These are phyloP conservation scores for Suhomyces guaymorum DNA, from an alignment of 1,139 yeast genomes.

Conservation along the genomic window DNA sequence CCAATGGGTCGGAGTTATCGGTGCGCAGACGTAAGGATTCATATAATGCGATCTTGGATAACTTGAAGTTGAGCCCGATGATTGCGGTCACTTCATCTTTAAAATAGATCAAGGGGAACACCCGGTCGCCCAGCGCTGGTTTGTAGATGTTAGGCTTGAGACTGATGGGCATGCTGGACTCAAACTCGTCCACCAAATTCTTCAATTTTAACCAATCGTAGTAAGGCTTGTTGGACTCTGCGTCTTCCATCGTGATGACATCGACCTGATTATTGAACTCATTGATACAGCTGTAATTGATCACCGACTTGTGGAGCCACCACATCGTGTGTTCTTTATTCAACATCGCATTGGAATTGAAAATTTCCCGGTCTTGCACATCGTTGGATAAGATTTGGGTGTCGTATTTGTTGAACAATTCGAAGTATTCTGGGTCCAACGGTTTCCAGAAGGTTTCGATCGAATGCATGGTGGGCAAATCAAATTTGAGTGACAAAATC, in stretches of 20 bases:
- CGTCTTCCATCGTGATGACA: conserved; percentile 29
- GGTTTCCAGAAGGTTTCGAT: conserved; percentile 33
- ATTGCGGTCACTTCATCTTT: conserved; percentile 40
- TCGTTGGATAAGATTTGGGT: conserved; percentile 9
- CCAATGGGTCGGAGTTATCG: conserved; percentile 17
- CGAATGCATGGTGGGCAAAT: conserved; percentile 34
- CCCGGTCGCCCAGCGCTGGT: conserved; percentile 23
- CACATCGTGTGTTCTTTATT: conserved; percentile 23
- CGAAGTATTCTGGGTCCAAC: conserved; percentile 34
- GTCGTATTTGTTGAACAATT: conserved; percentile 20
- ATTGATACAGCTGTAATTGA: conserved; percentile 31
- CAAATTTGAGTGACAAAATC: conserved; percentile 35
- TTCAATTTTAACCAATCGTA: conserved; percentile 33
- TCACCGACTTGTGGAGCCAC: conserved; percentile 41
- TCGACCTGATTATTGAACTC: conserved; percentile 31
- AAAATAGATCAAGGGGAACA: conserved; percentile 35
- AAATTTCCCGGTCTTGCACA: conserved; percentile 8
- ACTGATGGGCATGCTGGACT: conserved; percentile 28
- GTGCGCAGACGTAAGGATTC: conserved; percentile 29
- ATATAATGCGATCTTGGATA: conserved; percentile 34
- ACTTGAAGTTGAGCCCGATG: conserved; percentile 32
- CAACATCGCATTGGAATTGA: conserved; percentile 7
- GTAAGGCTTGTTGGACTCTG: conserved; percentile 23
- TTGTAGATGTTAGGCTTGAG: conserved; percentile 36
- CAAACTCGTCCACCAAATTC: conserved; percentile 30